These are phyloP conservation scores for Boletus reticulatus DNA, from an alignment of 768 basidiomycete species.

Conservation along the genomic window DNA sequence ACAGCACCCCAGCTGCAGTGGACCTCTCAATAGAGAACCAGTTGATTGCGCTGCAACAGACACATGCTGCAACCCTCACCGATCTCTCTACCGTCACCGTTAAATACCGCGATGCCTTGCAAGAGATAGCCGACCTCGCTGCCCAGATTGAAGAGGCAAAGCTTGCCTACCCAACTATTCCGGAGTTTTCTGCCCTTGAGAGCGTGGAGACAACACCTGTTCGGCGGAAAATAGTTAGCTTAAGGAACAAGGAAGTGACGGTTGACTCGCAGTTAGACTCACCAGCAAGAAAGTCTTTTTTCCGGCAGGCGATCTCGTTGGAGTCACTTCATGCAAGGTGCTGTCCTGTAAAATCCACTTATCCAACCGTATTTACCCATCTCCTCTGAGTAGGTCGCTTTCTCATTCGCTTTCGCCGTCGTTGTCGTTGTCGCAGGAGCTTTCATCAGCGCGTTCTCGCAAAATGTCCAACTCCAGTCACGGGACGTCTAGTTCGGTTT, in stretches of 20 bases:
- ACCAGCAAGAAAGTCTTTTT: constrained; percentile 71
- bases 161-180: constrained; percentile 49
- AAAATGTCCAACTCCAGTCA: constrained; percentile 78
- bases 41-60: constrained; percentile 73
- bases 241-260: constrained; percentile 45
- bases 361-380: constrained; percentile 5
- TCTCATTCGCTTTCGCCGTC: constrained; percentile 94
- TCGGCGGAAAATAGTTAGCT: constrained; percentile 53
- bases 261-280: constrained; percentile 49
- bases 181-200: constrained; percentile 40
- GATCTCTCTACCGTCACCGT: constrained; percentile 74
- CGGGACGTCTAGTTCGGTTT: constrained; percentile 64
- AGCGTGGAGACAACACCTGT: constrained; percentile 45
- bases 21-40: constrained; percentile 55
- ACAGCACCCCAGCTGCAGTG: constrained; percentile 28
- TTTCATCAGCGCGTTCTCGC: constrained; percentile 85
- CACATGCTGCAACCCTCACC: constrained; percentile 73
- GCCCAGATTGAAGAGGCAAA: constrained; percentile 89
- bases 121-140: constrained; percentile 90
- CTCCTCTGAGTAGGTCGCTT: constrained; percentile 59
- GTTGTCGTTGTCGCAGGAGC: constrained; percentile 96
- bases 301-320: constrained; percentile 81
- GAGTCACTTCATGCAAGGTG: constrained; percentile 89
- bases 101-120: constrained; percentile 87
- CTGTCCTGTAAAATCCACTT: constrained; percentile 11